phyloP scores from a whole-genome alignment of 148 eudicot genomes.

The Camellia japonica region DNA sequence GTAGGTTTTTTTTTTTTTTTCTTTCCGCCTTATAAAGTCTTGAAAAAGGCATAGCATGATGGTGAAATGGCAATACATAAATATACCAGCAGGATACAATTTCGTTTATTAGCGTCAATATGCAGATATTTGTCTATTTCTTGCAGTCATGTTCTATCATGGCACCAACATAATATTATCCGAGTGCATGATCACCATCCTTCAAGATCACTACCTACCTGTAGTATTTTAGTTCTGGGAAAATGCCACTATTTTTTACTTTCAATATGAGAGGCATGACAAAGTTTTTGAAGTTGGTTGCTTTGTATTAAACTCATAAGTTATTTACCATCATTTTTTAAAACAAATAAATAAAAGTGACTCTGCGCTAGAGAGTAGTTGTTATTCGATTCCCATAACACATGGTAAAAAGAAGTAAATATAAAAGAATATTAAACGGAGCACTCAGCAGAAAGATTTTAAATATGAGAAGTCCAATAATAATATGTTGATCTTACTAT shows the following conservation, averaged over 20 bases:
- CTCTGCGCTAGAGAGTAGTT: not conserved
- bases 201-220: not conserved
- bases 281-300: not conserved
- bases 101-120: no score
- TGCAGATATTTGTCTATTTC: not conserved
- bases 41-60: not conserved
- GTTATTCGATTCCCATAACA: not conserved
- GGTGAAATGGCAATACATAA: not conserved
- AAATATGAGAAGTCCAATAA: not conserved
- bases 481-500: not conserved
- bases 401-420: no score
- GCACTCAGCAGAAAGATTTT: no score
- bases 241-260: not conserved
- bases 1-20: no score
- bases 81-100: not conserved
- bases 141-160: not conserved
- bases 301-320: not conserved
- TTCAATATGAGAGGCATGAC: not conserved
- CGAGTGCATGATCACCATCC: not conserved
- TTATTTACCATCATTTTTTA: not conserved
- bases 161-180: not conserved
- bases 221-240: no score
- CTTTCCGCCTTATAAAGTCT: not conserved
- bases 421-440: no score
- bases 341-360: not conserved